Conservation (phyloP, 2,329 filamentous ascomycete species). For the Sporothrix brasiliensis region DNA sequence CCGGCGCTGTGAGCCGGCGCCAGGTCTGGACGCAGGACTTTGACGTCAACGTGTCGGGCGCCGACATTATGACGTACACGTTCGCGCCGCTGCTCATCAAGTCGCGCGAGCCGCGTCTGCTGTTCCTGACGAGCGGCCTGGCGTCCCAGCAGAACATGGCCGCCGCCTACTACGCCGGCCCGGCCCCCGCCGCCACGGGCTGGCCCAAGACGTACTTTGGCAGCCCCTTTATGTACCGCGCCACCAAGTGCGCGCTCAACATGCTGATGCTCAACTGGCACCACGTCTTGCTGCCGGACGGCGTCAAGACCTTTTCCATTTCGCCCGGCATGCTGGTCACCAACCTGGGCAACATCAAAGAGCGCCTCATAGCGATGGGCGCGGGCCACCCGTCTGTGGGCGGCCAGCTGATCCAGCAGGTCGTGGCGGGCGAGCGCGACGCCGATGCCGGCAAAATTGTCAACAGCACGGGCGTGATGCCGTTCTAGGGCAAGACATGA, state of each 20-base stretch:
- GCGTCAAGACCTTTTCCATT: constrained; percentile 55
- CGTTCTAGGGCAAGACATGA: constrained; percentile 15
- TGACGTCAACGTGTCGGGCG: constrained; percentile 56
- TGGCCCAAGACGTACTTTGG: constrained; percentile 46
- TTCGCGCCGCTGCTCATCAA: constrained; percentile 51
- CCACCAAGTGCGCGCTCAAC: constrained; percentile 48
- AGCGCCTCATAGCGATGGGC: constrained; percentile 35
- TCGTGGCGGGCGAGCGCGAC: constrained; percentile 48
- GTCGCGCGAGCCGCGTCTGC: constrained; percentile 49
- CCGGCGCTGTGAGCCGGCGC: constrained; percentile 41
- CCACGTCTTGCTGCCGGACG: constrained; percentile 50
- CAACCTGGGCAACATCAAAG: constrained; percentile 44
- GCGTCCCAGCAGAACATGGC: constrained; percentile 43
- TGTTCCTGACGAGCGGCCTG: constrained; percentile 54
- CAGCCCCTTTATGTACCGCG: constrained; percentile 13
- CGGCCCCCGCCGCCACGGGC: constrained; percentile 38
- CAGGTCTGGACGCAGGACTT: constrained; percentile 52
- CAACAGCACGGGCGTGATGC: constrained; percentile 6
- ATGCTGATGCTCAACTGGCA: constrained; percentile 54
- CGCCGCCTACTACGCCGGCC: constrained; percentile 17
- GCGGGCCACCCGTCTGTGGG: constrained; percentile 37
- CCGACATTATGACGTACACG: constrained; percentile 47
- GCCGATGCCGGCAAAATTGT: constrained; percentile 26
- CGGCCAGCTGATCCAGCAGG: constrained; percentile 44
- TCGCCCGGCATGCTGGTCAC: constrained; percentile 55